phyloP scores from a whole-genome alignment of 208 protist species.

The Phytomonas serpens region DNA sequence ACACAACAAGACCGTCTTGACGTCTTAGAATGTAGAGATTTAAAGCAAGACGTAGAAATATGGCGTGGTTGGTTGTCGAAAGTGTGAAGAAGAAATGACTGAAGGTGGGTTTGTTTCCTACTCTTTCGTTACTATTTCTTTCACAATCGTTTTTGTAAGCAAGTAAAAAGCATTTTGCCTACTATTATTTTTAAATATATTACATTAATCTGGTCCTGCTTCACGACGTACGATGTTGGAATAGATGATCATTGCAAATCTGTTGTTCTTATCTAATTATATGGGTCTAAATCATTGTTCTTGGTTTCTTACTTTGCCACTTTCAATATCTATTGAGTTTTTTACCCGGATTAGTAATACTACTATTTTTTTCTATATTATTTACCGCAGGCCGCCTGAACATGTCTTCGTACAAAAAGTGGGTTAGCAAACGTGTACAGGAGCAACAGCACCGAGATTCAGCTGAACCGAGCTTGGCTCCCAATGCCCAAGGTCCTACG shows the following conservation, averaged over 20 bases:
- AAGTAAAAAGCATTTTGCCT: background rate
- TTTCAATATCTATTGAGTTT: background rate
- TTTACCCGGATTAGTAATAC: background rate
- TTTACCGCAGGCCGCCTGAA: background rate
- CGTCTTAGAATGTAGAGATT: constrained; percentile 46
- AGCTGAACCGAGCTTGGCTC: background rate
- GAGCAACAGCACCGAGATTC: constrained; percentile 20
- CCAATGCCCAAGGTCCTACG: constrained; percentile 10
- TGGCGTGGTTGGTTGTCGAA: constrained; percentile 66
- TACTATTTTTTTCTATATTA: constrained; percentile 3
- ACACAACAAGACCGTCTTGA: constrained; percentile 30
- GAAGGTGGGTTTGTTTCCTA: background rate
- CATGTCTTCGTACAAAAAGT: constrained; percentile 13
- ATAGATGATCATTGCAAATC: background rate
- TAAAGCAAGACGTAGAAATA: constrained; percentile 42
- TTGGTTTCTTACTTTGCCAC: background rate
- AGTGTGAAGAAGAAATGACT: constrained; percentile 17
- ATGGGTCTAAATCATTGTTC: background rate
- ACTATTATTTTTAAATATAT: background rate
- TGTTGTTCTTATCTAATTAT: background rate
- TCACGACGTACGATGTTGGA: background rate
- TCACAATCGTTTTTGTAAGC: background rate
- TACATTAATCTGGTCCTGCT: background rate
- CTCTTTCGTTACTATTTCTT: background rate
- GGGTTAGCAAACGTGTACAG: constrained; percentile 24